Conservation (phyloP, 2,329 filamentous ascomycete genomes). For the Verticillium zaregamsianum region DNA sequence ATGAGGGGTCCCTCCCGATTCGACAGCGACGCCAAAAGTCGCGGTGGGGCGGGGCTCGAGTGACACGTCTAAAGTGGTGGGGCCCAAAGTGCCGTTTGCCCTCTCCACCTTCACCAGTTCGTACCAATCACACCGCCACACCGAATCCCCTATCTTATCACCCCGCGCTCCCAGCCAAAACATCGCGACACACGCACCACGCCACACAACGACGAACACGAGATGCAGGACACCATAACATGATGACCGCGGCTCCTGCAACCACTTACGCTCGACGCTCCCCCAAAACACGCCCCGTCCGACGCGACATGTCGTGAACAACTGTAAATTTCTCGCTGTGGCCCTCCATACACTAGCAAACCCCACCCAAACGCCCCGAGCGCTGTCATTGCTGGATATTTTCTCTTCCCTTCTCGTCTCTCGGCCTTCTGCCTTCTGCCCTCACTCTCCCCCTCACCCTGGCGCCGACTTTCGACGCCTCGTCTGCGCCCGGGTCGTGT, state of each 20-base stretch:
- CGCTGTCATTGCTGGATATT: neutral
- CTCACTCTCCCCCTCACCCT: neutral
- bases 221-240: neutral
- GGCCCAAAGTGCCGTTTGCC: neutral
- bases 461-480: neutral
- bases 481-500: neutral
- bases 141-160: constrained; percentile 9
- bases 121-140: neutral
- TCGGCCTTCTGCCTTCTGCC: neutral
- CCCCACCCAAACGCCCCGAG: neutral
- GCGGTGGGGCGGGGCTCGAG: neutral
- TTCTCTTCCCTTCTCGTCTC: neutral
- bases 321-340: neutral
- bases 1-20: constrained; percentile 3
- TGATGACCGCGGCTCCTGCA: neutral
- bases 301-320: neutral
- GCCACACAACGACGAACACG: too few relatives aligned
- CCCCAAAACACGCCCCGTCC: neutral
- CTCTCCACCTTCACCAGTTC: neutral
- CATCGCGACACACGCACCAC: neutral
- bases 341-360: neutral
- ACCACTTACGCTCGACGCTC: neutral
- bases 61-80: neutral
- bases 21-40: neutral
- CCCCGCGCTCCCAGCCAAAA: constrained; percentile 6